Evolutionary conservation across 495 filamentous ascomycete genomes (phyloP).

Genomic region (Pyrenula massariospora): DNA sequence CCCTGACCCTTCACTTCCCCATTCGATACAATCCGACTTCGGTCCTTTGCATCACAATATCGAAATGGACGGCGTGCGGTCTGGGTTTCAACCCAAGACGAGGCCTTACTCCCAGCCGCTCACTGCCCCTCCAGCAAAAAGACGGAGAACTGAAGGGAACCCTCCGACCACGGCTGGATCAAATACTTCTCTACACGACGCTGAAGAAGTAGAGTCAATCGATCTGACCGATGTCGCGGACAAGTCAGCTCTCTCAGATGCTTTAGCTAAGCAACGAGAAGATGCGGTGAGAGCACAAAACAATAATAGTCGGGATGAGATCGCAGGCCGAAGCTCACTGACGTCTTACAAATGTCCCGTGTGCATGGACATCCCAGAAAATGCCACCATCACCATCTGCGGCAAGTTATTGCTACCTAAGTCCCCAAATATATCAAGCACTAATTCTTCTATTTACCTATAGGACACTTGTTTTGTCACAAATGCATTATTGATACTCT

Average conservation of each 20-base stretch:
- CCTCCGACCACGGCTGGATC: not conserved
- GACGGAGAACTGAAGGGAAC: slow-evolving; percentile 9
- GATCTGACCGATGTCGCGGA: slow-evolving; percentile 51
- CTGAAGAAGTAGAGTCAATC: slow-evolving; percentile 33
- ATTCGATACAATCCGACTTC: not conserved
- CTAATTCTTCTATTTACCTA: slow-evolving; percentile 1
- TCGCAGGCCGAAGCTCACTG: slow-evolving; percentile 31
- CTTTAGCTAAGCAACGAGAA: slow-evolving; percentile 36
- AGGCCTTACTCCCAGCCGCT: not conserved
- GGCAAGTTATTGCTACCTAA: slow-evolving; percentile 42
- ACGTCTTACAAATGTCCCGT: slow-evolving; percentile 61
- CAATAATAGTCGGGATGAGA: slow-evolving; percentile 34
- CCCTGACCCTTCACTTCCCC: not conserved
- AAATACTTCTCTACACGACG: slow-evolving; percentile 3
- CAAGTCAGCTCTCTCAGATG: slow-evolving; percentile 27
- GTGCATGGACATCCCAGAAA: slow-evolving; percentile 67
- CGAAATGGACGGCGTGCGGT: not conserved
- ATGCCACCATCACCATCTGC: slow-evolving; percentile 69
- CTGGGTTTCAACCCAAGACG: not conserved
- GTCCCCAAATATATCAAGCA: not conserved
- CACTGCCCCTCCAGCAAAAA: slow-evolving; percentile 6
- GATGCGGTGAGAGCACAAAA: slow-evolving; percentile 38
- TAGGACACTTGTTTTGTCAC: slow-evolving; percentile 81
- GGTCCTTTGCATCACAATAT: not conserved
- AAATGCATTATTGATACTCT: slow-evolving; percentile 68